These are phyloP conservation scores for Ramalina intermedia DNA, from an alignment of 495 filamentous ascomycete genomes.

Conservation along the genomic window DNA sequence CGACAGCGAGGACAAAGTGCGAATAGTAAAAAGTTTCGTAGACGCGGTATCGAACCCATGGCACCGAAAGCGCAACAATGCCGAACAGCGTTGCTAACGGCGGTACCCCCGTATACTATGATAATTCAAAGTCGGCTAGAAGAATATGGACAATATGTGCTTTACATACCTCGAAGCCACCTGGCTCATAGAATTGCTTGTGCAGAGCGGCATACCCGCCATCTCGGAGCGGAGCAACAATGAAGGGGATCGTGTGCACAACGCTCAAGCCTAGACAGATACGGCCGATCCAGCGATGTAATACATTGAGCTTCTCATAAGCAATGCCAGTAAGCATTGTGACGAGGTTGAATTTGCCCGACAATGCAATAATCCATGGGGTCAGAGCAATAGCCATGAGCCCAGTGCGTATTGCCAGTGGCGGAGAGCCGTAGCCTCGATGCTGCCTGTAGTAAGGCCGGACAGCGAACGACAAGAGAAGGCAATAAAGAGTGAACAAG, in stretches of 20 bases:
- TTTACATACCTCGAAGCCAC: background rate
- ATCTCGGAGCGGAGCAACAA: slow-evolving; percentile 19
- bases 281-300: slow-evolving; percentile 30
- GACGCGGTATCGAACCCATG: slow-evolving; percentile 18
- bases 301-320: slow-evolving; percentile 30
- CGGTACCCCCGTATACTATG: slow-evolving; percentile 22
- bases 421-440: slow-evolving; percentile 25
- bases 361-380: slow-evolving; percentile 27
- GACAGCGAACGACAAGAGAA: slow-evolving; percentile 16
- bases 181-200: slow-evolving; percentile 19
- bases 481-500: slow-evolving; percentile 5
- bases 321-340: slow-evolving; percentile 29
- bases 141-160: background rate
- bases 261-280: slow-evolving; percentile 24
- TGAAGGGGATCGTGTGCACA: slow-evolving; percentile 33
- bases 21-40: slow-evolving; percentile 13
- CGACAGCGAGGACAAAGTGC: slow-evolving; percentile 12
- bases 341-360: slow-evolving; percentile 27
- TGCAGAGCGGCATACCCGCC: slow-evolving; percentile 10
- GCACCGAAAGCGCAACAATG: slow-evolving; percentile 20
- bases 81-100: slow-evolving; percentile 21
- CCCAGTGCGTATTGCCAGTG: slow-evolving; percentile 29
- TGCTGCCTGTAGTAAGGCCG: slow-evolving; percentile 23
- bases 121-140: background rate
- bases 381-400: slow-evolving; percentile 28